These are phyloP conservation scores for Graphilbum fragrans DNA, from an alignment of 2,329 filamentous ascomycete species.

Conservation along the genomic window DNA sequence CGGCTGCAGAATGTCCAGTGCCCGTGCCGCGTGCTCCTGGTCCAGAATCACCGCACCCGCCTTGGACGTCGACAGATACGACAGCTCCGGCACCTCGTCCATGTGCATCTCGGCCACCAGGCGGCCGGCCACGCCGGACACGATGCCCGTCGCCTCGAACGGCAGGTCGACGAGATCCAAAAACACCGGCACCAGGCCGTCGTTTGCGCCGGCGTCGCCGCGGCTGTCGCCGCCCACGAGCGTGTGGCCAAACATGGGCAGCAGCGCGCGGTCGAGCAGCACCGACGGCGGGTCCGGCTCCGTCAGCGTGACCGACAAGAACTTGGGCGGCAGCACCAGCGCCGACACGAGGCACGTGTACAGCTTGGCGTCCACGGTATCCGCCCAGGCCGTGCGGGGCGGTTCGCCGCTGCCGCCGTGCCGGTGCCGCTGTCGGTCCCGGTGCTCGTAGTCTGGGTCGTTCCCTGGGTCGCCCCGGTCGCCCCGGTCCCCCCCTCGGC, in stretches of 20 bases:
- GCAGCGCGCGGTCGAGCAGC: conserved; percentile 56
- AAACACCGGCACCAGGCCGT: conserved; percentile 72
- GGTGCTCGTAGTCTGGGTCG: no score
- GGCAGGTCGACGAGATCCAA: conserved; percentile 73
- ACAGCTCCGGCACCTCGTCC: conserved; percentile 58
- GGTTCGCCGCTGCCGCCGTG: conserved; percentile 1
- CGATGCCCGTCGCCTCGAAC: conserved; percentile 83
- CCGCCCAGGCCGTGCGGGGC: conserved; percentile 31
- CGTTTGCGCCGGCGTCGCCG: conserved; percentile 13
- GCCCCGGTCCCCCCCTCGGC: neutral
- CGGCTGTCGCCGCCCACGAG: conserved; percentile 59
- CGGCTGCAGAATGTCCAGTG: conserved; percentile 55
- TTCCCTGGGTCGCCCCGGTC: neutral
- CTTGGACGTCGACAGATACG: conserved; percentile 78
- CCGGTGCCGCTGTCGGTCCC: conserved; percentile 1
- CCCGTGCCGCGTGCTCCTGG: conserved; percentile 59
- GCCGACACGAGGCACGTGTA: conserved; percentile 52
- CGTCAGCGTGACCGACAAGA: conserved; percentile 63
- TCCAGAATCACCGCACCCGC: conserved; percentile 83
- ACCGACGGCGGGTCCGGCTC: conserved; percentile 63
- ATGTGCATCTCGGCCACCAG: conserved; percentile 60
- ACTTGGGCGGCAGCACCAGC: conserved; percentile 45
- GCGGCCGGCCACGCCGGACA: conserved; percentile 81
- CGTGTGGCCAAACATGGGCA: conserved; percentile 56
- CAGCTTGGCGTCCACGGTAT: conserved; percentile 49